Percentiles rank a stretch among this genome's conserved stretches.
Evolutionary conservation across 2,329 filamentous ascomycete genomes (phyloP).

Genomic region (Chaetomiaceae sp.): DNA sequence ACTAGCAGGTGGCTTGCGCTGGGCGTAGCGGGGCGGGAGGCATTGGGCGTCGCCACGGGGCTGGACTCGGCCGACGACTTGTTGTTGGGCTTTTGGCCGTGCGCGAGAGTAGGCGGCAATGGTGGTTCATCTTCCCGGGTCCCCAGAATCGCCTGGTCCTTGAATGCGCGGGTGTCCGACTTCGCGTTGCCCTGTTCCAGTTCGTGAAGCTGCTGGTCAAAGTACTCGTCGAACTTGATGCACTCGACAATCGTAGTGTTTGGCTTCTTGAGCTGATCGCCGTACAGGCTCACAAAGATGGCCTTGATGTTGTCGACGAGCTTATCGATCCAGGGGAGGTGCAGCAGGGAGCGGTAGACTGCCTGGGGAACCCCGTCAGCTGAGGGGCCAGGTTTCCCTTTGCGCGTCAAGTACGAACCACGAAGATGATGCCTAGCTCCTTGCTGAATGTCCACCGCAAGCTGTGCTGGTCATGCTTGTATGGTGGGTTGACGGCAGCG

Average conservation of each 20-base stretch:
- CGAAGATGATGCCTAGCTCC: slow-evolving; percentile 91
- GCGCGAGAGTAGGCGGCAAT: slow-evolving; percentile 39
- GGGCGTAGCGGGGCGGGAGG: slow-evolving; percentile 76
- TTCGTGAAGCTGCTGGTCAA: slow-evolving; percentile 85
- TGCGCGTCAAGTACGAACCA: slow-evolving; percentile 54
- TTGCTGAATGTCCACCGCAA: slow-evolving; percentile 91
- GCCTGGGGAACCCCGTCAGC: slow-evolving; percentile 51
- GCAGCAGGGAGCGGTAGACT: slow-evolving; percentile 91
- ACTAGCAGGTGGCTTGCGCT: slow-evolving; percentile 62
- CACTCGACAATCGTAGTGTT: slow-evolving; percentile 77
- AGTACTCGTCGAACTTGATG: slow-evolving; percentile 80
- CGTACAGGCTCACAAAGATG: slow-evolving; percentile 87
- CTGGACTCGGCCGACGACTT: slow-evolving; percentile 61
- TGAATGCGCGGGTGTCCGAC: slow-evolving; percentile 25
- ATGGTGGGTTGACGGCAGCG: slow-evolving; percentile 64
- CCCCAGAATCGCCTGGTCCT: slow-evolving; percentile 34
- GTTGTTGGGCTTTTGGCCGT: slow-evolving; percentile 33
- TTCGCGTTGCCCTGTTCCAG: slow-evolving; percentile 57
- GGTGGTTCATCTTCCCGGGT: slow-evolving; percentile 38
- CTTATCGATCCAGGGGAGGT: slow-evolving; percentile 95
- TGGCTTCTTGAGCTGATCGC: slow-evolving; percentile 76
- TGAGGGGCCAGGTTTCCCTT: background rate
- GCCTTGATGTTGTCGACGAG: slow-evolving; percentile 92
- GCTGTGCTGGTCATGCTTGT: slow-evolving; percentile 89
- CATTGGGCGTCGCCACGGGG: slow-evolving; percentile 65